Evolutionary conservation across 2,329 filamentous ascomycete species (phyloP).

Genomic region (Alternaria hordeiaustralica): DNA sequence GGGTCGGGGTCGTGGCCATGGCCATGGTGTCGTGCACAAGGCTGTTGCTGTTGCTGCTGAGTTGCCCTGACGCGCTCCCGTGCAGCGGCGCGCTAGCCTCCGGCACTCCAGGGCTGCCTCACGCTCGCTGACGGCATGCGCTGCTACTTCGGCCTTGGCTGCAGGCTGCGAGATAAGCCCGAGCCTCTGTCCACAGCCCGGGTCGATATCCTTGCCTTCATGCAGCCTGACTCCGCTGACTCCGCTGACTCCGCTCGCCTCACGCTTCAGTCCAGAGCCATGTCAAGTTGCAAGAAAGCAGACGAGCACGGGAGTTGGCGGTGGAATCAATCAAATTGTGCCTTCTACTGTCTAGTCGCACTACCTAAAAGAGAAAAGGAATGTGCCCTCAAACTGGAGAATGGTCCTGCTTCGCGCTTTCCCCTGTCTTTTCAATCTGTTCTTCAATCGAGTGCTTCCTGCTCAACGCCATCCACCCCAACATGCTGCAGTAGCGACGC

Average conservation of each 20-base stretch:
- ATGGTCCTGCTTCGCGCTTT: not conserved
- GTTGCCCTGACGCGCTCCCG: constrained; percentile 4
- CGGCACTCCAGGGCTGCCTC: not conserved
- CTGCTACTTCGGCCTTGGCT: not conserved
- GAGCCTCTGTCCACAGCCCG: not conserved
- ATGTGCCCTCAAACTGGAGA: not conserved
- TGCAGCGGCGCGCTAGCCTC: constrained; percentile 1
- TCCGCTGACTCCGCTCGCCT: not conserved
- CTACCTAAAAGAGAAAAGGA: not conserved
- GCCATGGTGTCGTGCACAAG: constrained; percentile 1
- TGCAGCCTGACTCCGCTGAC: not conserved
- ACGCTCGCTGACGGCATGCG: not conserved
- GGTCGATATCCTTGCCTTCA: not conserved
- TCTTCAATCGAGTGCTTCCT: not conserved
- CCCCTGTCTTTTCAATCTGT: not conserved
- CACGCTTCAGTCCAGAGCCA: not conserved
- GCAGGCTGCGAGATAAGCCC: not conserved
- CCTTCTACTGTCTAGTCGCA: not conserved
- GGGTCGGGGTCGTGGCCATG: not conserved
- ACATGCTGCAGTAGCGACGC: not conserved
- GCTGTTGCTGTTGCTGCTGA: not conserved
- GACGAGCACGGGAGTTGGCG: not conserved
- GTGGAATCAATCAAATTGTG: not conserved
- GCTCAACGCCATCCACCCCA: not conserved
- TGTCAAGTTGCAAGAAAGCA: not conserved